phyloP scores from a whole-genome alignment of 768 basidiomycete genomes.

The Lactarius sanguifluus region DNA sequence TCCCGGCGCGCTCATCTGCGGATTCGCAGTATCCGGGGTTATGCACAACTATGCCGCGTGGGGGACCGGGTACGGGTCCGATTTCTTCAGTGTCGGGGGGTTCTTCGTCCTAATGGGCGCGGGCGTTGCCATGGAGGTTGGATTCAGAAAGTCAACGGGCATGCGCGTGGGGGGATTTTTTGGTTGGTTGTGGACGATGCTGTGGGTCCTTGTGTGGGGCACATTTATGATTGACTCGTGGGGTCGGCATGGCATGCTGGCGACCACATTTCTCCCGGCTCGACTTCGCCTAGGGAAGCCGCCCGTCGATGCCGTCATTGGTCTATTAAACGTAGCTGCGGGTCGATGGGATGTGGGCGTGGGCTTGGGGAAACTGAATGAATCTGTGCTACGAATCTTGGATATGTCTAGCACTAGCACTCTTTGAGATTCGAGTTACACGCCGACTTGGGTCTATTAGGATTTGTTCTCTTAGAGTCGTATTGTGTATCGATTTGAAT shows the following conservation, averaged over 20 bases:
- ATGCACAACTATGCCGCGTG: slow-evolving; percentile 59
- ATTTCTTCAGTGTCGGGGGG: slow-evolving; percentile 44
- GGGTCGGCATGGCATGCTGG: slow-evolving; percentile 15
- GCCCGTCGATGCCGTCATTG: neutral
- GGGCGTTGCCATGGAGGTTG: slow-evolving; percentile 49
- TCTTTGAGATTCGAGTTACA: too few relatives aligned
- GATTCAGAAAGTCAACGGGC: slow-evolving; percentile 47
- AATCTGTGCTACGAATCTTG: neutral
- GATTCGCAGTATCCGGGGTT: slow-evolving; percentile 57
- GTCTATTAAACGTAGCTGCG: neutral
- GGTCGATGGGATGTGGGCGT: neutral
- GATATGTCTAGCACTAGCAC: neutral
- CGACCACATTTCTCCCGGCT: slow-evolving; percentile 4
- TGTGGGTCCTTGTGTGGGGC: slow-evolving; percentile 26
- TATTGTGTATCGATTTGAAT: too few relatives aligned
- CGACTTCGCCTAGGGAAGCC: slow-evolving; percentile 10
- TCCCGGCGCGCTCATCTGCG: slow-evolving; percentile 45
- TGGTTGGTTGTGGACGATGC: slow-evolving; percentile 55
- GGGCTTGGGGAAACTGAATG: neutral
- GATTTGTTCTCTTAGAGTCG: too few relatives aligned
- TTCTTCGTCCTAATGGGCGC: slow-evolving; percentile 61
- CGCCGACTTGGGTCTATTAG: too few relatives aligned
- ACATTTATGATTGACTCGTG: slow-evolving; percentile 11
- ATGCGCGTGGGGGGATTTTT: slow-evolving; percentile 45
- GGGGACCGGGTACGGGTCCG: slow-evolving; percentile 56